Conservation (phyloP, 257 asterid species). For the Ballota nigra region DNA sequence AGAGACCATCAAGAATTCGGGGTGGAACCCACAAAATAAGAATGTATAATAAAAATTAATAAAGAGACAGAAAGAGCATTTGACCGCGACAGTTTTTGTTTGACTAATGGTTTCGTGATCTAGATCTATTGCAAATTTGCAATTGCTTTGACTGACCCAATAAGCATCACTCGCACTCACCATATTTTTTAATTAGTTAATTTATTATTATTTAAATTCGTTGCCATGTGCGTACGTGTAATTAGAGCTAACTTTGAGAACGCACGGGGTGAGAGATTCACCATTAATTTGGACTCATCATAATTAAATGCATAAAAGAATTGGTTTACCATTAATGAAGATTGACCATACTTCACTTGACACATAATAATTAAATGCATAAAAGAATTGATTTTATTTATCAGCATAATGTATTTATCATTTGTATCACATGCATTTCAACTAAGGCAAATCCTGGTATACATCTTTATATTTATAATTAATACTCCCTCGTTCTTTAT, state of each 20-base stretch:
- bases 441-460: too few relatives aligned
- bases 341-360: too few relatives aligned
- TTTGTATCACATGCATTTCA: too few relatives aligned
- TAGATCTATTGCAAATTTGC: background rate
- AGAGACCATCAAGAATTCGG: too few relatives aligned
- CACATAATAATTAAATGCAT: too few relatives aligned
- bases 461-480: too few relatives aligned
- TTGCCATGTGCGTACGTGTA: background rate
- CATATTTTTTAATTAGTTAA: background rate
- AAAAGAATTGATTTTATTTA: too few relatives aligned
- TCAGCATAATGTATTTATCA: too few relatives aligned
- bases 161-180: conserved; percentile 4
- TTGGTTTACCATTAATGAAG: too few relatives aligned
- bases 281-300: background rate
- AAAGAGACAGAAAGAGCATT: conserved; percentile 25
- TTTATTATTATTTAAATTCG: background rate
- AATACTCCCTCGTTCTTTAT: too few relatives aligned
- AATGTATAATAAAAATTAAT: background rate
- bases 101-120: conserved; percentile 24
- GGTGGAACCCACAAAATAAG: too few relatives aligned
- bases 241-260: conserved; percentile 23
- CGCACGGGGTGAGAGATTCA: conserved; percentile 25
- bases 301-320: background rate
- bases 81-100: conserved; percentile 37
- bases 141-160: conserved; percentile 30